Evolutionary conservation across 140 eudicot species (phyloP).

Genomic region (Stevia rebaudiana): DNA sequence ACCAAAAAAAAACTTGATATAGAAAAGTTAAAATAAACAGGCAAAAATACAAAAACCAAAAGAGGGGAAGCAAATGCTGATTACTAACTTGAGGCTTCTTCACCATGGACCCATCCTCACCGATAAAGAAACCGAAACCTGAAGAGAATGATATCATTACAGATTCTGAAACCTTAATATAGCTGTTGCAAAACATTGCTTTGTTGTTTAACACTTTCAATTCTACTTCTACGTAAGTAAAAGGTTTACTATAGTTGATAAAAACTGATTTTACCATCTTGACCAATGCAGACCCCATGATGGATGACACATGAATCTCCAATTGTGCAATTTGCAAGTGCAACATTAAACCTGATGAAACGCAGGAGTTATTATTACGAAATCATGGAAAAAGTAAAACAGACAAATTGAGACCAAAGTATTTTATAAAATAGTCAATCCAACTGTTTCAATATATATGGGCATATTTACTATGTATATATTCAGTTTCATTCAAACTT

Average conservation of each 20-base stretch:
- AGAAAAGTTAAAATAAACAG: too few species aligned
- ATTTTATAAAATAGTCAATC: background rate
- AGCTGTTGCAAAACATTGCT: background rate
- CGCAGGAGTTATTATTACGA: background rate
- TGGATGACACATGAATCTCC: constrained; percentile 78
- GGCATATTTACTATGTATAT: too few species aligned
- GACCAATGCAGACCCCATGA: constrained; percentile 85
- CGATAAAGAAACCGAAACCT: constrained; percentile 82
- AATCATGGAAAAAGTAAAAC: background rate
- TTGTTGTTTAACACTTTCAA: background rate
- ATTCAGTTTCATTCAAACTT: background rate
- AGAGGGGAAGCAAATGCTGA: background rate
- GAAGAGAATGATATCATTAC: constrained; percentile 14
- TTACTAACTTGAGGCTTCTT: constrained; percentile 84
- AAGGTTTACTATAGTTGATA: background rate
- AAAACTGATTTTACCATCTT: constrained; percentile 55
- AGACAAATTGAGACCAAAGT: background rate
- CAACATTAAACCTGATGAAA: constrained; percentile 70
- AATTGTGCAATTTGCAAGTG: constrained; percentile 68
- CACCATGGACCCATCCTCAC: constrained; percentile 59
- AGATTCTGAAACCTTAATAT: background rate
- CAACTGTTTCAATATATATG: background rate
- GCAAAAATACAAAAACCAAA: too few species aligned
- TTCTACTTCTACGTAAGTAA: background rate
- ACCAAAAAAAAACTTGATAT: too few species aligned